Evolutionary conservation across 257 asterid genomes (phyloP).

Genomic region (Solanum tarijense): DNA sequence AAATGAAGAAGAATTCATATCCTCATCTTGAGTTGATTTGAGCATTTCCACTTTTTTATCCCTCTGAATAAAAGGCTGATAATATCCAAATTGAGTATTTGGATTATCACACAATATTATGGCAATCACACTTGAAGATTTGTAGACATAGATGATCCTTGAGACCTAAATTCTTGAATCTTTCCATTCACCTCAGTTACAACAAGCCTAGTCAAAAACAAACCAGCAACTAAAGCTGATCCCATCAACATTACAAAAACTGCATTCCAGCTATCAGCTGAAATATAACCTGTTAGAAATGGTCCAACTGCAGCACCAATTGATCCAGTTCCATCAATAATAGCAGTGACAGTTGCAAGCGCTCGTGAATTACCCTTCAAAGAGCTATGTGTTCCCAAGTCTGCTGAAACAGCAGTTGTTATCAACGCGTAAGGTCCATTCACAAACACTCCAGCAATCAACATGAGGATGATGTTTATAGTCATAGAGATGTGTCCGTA

Average conservation of each 20-base stretch:
- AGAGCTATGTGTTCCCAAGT: conserved; percentile 85
- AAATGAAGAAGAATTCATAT: neutral
- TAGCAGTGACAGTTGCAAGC: conserved; percentile 89
- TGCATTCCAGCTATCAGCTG: conserved; percentile 75
- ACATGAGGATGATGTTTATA: conserved; percentile 56
- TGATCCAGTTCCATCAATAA: conserved; percentile 95
- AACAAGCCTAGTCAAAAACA: conserved; percentile 74
- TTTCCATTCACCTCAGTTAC: conserved; percentile 71
- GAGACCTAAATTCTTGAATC: conserved; percentile 36
- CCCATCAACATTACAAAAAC: conserved; percentile 90
- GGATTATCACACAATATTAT: neutral
- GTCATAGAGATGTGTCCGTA: conserved; percentile 73
- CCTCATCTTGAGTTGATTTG: neutral
- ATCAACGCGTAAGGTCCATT: conserved; percentile 96
- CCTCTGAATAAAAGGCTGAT: neutral
- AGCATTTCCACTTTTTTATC: conserved; percentile 1
- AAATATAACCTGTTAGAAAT: conserved; percentile 76
- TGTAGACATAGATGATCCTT: conserved; percentile 9
- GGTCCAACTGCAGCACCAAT: conserved; percentile 97
- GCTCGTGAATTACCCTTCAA: conserved; percentile 77
- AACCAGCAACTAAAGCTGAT: conserved; percentile 74
- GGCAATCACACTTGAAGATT: conserved; percentile 35
- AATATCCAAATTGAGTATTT: neutral
- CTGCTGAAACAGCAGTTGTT: conserved; percentile 94
- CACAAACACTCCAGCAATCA: conserved; percentile 72